A percentile compares a stretch with the other conserved stretches of the same genome.
These are phyloP conservation scores for Boehmeria nivea DNA, from an alignment of 306 rosid genomes.

Conservation along the genomic window DNA sequence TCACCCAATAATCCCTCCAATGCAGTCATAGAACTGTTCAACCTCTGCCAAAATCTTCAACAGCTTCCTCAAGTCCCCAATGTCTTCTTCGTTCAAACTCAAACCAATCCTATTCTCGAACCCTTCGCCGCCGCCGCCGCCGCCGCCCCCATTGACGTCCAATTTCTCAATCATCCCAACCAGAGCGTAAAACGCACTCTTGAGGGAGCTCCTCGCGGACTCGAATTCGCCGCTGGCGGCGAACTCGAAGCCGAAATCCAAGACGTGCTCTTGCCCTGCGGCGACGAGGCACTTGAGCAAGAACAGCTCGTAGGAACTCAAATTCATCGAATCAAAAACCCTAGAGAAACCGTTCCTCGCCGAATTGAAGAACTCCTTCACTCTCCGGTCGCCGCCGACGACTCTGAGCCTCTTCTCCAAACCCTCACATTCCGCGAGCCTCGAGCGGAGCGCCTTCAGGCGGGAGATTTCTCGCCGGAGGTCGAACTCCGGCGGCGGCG, in stretches of 20 bases:
- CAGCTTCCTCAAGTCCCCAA: slow-evolving; percentile 54
- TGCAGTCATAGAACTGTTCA: slow-evolving; percentile 80
- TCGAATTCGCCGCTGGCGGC: slow-evolving; percentile 26
- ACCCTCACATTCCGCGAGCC: slow-evolving; percentile 32
- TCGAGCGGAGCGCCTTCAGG: slow-evolving; percentile 44
- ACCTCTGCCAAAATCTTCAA: slow-evolving; percentile 53
- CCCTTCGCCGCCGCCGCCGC: slow-evolving; percentile 20
- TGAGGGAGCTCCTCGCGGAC: slow-evolving; percentile 40
- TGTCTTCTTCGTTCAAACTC: slow-evolving; percentile 48
- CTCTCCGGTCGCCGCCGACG: slow-evolving; percentile 60
- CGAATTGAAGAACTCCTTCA: slow-evolving; percentile 50
- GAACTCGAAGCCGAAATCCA: slow-evolving; percentile 36
- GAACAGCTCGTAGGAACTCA: slow-evolving; percentile 35
- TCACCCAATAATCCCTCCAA: slow-evolving; percentile 96
- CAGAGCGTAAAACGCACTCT: slow-evolving; percentile 62
- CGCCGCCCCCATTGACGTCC: slow-evolving; percentile 30
- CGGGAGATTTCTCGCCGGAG: slow-evolving; percentile 56
- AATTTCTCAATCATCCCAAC: slow-evolving; percentile 71
- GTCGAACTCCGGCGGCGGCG: slow-evolving; percentile 48
- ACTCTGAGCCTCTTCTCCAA: slow-evolving; percentile 38
- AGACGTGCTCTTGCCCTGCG: slow-evolving; percentile 75
- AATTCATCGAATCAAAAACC: slow-evolving; percentile 31
- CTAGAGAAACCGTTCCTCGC: slow-evolving; percentile 22
- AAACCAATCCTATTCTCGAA: slow-evolving; percentile 28
- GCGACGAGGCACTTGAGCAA: slow-evolving; percentile 80